These are phyloP conservation scores for Medicago ruthenica DNA, from an alignment of 306 rosid genomes.

Conservation along the genomic window DNA sequence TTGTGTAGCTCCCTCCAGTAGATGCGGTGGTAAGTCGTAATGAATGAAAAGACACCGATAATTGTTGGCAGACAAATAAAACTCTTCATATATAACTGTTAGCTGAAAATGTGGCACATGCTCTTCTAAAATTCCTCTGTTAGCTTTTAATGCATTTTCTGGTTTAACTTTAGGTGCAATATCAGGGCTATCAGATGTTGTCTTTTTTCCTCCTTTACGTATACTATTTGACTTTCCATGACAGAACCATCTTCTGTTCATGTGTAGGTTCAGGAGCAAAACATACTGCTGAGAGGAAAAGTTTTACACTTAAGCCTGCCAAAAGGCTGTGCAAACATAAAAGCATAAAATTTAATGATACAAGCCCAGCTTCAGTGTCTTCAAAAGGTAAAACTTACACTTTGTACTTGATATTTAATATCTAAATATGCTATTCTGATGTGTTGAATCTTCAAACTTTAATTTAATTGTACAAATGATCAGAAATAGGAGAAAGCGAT, in stretches of 20 bases:
- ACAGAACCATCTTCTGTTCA: slow-evolving; percentile 16
- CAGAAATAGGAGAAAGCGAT: slow-evolving; percentile 64
- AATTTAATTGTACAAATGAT: slow-evolving; percentile 36
- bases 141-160: slow-evolving; percentile 35
- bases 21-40: slow-evolving; percentile 24
- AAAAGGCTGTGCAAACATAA: slow-evolving; percentile 56
- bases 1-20: slow-evolving; percentile 29
- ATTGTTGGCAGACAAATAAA: slow-evolving; percentile 6
- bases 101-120: slow-evolving; percentile 8
- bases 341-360: slow-evolving; percentile 51
- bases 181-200: slow-evolving; percentile 34
- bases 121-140: slow-evolving; percentile 16
- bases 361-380: slow-evolving; percentile 51
- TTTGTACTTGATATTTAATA: slow-evolving; percentile 32
- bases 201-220: slow-evolving; percentile 26
- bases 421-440: slow-evolving; percentile 33
- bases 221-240: slow-evolving; percentile 18
- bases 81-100: not conserved
- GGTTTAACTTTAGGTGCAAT: slow-evolving; percentile 39
- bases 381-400: slow-evolving; percentile 51
- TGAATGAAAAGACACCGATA: slow-evolving; percentile 10
- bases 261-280: slow-evolving; percentile 63
- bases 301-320: slow-evolving; percentile 51
- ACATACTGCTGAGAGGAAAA: slow-evolving; percentile 47
- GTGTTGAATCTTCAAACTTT: slow-evolving; percentile 18